These are phyloP conservation scores for Spizellomyces punctatus DNA, from an alignment of 192 early-diverging fungal genomes.

Conservation along the genomic window DNA sequence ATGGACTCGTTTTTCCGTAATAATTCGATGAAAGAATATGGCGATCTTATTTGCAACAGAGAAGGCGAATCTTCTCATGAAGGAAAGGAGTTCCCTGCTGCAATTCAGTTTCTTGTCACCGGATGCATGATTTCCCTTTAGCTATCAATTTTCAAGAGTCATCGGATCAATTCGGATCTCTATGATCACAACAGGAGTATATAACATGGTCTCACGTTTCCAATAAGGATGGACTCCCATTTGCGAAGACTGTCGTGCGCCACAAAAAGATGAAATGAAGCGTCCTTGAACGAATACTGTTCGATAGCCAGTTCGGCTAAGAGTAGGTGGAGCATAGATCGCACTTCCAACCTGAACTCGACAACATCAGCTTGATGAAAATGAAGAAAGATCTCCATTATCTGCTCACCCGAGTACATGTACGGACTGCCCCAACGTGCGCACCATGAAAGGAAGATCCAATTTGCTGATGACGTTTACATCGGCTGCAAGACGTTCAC, in stretches of 20 bases:
- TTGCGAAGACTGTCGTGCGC: neutral
- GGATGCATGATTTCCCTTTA: neutral
- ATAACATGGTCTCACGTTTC: neutral
- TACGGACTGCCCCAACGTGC: neutral
- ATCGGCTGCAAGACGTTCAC: neutral
- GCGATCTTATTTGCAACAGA: conserved; percentile 18
- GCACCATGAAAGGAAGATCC: neutral
- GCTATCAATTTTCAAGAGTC: neutral
- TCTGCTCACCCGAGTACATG: neutral
- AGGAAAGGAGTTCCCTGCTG: neutral
- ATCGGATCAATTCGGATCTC: neutral
- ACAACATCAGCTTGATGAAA: neutral
- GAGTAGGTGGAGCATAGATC: neutral
- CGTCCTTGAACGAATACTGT: conserved; percentile 21
- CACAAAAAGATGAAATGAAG: conserved; percentile 13
- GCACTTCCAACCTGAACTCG: conserved; percentile 11
- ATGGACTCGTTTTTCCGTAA: neutral
- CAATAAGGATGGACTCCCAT: neutral
- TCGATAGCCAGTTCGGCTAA: conserved; percentile 6
- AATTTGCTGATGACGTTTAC: neutral
- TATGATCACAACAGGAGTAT: neutral
- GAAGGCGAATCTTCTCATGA: neutral
- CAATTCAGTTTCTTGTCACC: neutral
- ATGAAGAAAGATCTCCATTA: too few relatives aligned
- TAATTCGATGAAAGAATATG: conserved; percentile 21